Conservation (phyloP, 192 early-diverging fungal genomes). For the Coemansia reversa region DNA sequence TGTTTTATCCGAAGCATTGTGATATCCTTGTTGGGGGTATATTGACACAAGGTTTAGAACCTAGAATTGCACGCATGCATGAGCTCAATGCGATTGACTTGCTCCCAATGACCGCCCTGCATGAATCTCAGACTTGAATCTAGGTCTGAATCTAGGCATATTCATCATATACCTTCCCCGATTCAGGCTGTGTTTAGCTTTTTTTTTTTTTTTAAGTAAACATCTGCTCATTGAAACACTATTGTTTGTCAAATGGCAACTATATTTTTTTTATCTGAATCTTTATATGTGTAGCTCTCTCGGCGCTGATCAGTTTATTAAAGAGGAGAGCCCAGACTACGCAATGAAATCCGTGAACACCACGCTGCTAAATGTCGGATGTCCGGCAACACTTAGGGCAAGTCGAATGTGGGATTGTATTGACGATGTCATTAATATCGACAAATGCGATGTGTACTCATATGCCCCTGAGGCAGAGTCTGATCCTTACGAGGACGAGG, state of each 20-base stretch:
- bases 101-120: constrained; percentile 6
- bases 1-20: constrained; percentile 1
- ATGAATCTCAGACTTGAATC: background rate
- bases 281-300: constrained; percentile 38
- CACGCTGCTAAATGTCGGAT: constrained; percentile 79
- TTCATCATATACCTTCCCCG: too few species aligned
- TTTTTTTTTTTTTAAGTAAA: too few species aligned
- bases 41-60: too few species aligned
- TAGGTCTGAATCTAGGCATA: too few species aligned
- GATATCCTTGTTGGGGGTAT: too few species aligned
- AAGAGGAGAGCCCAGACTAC: constrained; percentile 69
- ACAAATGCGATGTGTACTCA: constrained; percentile 87
- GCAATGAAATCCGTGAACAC: constrained; percentile 84
- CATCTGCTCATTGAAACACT: background rate
- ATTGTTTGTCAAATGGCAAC: background rate
- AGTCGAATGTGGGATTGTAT: constrained; percentile 82
- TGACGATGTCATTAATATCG: constrained; percentile 79
- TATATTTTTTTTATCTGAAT: background rate
- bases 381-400: constrained; percentile 38
- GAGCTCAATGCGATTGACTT: constrained; percentile 6
- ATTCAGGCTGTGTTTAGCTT: too few species aligned
- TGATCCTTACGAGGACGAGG: constrained; percentile 91
- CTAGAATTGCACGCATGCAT: too few species aligned
- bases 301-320: constrained; percentile 54
- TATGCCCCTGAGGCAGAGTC: constrained; percentile 84